Evolutionary conservation across 2,329 filamentous ascomycete genomes (phyloP).

Genomic region (Rhinocladiella mackenziei): DNA sequence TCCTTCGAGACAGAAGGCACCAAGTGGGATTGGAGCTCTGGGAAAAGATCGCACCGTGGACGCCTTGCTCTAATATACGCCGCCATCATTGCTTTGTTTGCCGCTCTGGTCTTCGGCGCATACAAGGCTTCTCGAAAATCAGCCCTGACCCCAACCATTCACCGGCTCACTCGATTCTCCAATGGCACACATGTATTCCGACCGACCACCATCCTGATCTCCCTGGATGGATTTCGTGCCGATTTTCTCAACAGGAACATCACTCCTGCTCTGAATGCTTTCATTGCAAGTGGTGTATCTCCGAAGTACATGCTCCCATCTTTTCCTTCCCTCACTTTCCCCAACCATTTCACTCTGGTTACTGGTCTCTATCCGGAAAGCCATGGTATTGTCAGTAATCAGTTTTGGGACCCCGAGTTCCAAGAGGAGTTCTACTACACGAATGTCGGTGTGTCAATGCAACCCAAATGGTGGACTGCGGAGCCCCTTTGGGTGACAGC

Average conservation of each 20-base stretch:
- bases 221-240: slow-evolving; percentile 90
- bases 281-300: slow-evolving; percentile 79
- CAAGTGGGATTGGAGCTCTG: slow-evolving; percentile 34
- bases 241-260: slow-evolving; percentile 82
- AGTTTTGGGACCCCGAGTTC: slow-evolving; percentile 81
- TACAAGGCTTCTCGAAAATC: slow-evolving; percentile 50
- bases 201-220: slow-evolving; percentile 89
- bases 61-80: slow-evolving; percentile 26
- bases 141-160: slow-evolving; percentile 25
- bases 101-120: slow-evolving; percentile 53
- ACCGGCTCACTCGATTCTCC: slow-evolving; percentile 40
- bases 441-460: slow-evolving; percentile 56
- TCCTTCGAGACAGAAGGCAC: slow-evolving; percentile 52
- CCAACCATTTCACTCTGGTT: slow-evolving; percentile 89
- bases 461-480: slow-evolving; percentile 89
- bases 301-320: slow-evolving; percentile 90
- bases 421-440: slow-evolving; percentile 77
- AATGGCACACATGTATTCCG: slow-evolving; percentile 89
- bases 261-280: slow-evolving; percentile 74
- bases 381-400: slow-evolving; percentile 90
- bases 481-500: slow-evolving; percentile 94
- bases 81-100: slow-evolving; percentile 51
- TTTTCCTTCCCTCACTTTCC: slow-evolving; percentile 95
- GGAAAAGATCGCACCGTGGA: slow-evolving; percentile 29
- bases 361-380: slow-evolving; percentile 90